phyloP scores from a whole-genome alignment of 2,329 filamentous ascomycete genomes.

The Beauveria bassiana region DNA sequence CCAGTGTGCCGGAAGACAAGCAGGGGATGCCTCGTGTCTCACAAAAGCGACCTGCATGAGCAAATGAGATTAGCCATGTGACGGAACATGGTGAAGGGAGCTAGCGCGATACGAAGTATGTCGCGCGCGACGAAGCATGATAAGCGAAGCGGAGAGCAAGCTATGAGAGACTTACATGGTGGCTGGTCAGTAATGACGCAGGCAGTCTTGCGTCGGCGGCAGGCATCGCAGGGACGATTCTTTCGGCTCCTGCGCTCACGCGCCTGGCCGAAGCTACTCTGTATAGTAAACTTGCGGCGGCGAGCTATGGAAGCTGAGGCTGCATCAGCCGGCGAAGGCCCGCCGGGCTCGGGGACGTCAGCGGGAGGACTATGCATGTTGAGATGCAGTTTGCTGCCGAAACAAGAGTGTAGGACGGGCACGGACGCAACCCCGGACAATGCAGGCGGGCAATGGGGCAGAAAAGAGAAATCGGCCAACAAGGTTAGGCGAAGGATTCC shows the following conservation, averaged over 20 bases:
- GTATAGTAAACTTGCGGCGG: slow-evolving; percentile 32
- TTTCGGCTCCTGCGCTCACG: slow-evolving; percentile 36
- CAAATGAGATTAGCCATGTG: background rate
- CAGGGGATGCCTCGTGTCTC: slow-evolving; percentile 10
- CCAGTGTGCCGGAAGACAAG: slow-evolving; percentile 10
- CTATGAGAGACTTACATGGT: slow-evolving; percentile 29
- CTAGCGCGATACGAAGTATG: background rate
- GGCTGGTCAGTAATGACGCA: slow-evolving; percentile 36
- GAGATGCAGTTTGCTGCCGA: background rate
- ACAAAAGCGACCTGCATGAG: slow-evolving; percentile 9
- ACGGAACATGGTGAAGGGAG: background rate
- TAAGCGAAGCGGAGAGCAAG: background rate
- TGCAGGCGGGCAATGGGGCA: background rate
- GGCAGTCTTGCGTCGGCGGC: slow-evolving; percentile 37
- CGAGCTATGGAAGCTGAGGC: background rate
- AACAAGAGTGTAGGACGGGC: background rate
- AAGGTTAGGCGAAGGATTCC: background rate
- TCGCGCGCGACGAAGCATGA: background rate
- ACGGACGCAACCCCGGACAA: background rate
- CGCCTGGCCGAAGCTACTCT: slow-evolving; percentile 33
- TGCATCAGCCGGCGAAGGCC: background rate
- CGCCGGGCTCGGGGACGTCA: background rate
- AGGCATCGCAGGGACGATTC: slow-evolving; percentile 38
- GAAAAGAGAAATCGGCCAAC: background rate
- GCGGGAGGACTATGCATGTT: slow-evolving; percentile 10